Evolutionary conservation across 2,329 filamentous ascomycete species (phyloP).

Genomic region (Knufia petricola): DNA sequence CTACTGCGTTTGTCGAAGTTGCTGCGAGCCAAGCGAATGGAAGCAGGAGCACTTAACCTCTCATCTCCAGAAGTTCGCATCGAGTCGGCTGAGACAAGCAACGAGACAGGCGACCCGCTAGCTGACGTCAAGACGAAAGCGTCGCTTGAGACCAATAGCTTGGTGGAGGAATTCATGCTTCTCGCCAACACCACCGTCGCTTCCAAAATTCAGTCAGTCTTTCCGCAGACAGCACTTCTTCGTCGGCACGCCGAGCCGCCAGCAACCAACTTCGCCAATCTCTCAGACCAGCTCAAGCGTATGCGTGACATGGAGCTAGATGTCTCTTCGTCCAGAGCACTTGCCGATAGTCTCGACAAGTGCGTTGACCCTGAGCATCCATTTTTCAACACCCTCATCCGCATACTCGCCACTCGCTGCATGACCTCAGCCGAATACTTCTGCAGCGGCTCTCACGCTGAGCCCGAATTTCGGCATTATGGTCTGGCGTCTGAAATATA

Average conservation of each 20-base stretch:
- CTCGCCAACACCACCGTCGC: constrained; percentile 95
- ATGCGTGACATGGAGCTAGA: constrained; percentile 73
- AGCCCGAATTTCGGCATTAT: constrained; percentile 93
- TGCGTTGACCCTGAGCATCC: constrained; percentile 73
- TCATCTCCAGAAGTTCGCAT: constrained; percentile 98
- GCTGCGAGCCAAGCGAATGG: constrained; percentile 89
- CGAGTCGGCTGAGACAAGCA: constrained; percentile 65
- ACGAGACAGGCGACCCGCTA: constrained; percentile 90
- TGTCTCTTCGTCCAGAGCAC: constrained; percentile 79
- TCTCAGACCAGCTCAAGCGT: constrained; percentile 79
- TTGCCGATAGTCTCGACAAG: constrained; percentile 81
- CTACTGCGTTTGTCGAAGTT: constrained; percentile 85
- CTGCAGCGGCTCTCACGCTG: constrained; percentile 82
- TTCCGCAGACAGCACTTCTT: constrained; percentile 89
- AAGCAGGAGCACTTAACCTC: constrained; percentile 85
- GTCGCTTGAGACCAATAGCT: constrained; percentile 86
- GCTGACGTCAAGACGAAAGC: constrained; percentile 88
- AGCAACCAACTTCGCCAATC: constrained; percentile 92
- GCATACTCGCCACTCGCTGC: constrained; percentile 94
- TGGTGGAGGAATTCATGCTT: constrained; percentile 99
- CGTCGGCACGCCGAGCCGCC: constrained; percentile 86
- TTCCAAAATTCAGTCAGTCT: constrained; percentile 77
- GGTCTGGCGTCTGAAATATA: constrained; percentile 94
- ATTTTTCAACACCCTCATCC: constrained; percentile 97
- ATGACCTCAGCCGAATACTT: constrained; percentile 99